A percentile compares a stretch with the other conserved stretches of the same genome.
Evolutionary conservation across 495 filamentous ascomycete species (phyloP).

Genomic region (Pseudevernia furfuracea): DNA sequence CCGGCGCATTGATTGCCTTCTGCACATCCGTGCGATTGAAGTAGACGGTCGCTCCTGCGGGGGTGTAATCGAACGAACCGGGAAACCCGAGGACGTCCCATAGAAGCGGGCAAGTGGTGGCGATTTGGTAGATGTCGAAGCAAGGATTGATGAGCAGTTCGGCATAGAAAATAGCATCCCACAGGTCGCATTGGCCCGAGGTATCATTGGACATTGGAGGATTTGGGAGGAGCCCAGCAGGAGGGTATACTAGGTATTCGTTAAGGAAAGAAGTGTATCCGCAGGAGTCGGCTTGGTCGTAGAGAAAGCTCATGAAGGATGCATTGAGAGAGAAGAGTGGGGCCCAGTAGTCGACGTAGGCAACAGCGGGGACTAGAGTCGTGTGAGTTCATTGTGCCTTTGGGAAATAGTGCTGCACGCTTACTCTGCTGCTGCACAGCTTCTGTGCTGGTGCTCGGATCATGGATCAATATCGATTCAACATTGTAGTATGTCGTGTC

Average conservation of each 20-base stretch:
- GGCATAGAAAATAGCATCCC: slow-evolving; percentile 49
- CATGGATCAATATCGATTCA: slow-evolving; percentile 60
- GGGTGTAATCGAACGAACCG: slow-evolving; percentile 44
- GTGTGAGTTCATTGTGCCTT: not conserved
- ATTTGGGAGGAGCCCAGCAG: slow-evolving; percentile 48
- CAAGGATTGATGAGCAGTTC: slow-evolving; percentile 61
- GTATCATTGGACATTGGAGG: slow-evolving; percentile 28
- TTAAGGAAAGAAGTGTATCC: slow-evolving; percentile 58
- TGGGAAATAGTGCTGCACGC: slow-evolving; percentile 2
- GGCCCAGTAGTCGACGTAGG: slow-evolving; percentile 55
- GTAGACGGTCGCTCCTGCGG: slow-evolving; percentile 53
- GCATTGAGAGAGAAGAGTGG: slow-evolving; percentile 59
- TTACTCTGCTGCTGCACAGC: slow-evolving; percentile 40
- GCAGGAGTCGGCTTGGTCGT: slow-evolving; percentile 48
- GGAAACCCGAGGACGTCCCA: slow-evolving; percentile 72
- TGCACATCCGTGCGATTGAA: slow-evolving; percentile 76
- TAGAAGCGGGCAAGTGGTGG: slow-evolving; percentile 63
- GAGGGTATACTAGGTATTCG: slow-evolving; percentile 60
- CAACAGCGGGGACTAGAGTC: slow-evolving; percentile 47
- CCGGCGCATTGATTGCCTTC: slow-evolving; percentile 61
- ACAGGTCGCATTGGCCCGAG: slow-evolving; percentile 47
- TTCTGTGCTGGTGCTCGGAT: slow-evolving; percentile 52
- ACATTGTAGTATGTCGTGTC: slow-evolving; percentile 61
- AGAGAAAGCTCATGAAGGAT: slow-evolving; percentile 53
- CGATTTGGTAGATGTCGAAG: slow-evolving; percentile 72